Conservation (phyloP, 129 eudicot species). For the Flaveria ramosissima region DNA sequence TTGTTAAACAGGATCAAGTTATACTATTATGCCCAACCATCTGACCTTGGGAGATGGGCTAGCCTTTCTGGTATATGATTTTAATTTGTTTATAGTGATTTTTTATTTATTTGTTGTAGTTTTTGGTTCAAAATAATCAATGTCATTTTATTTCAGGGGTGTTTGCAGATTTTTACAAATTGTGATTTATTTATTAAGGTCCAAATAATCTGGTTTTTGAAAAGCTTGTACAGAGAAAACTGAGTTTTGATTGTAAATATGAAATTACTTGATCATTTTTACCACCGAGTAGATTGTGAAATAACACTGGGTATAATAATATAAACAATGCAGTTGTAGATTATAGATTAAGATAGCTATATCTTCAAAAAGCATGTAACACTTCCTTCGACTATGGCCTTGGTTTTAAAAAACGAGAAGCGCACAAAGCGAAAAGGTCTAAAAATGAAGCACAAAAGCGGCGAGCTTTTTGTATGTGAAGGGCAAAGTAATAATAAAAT, state of each 20-base stretch:
- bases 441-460: too few relatives aligned
- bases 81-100: background rate
- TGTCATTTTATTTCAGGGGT: slow-evolving; percentile 31
- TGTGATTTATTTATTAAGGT: slow-evolving; percentile 20
- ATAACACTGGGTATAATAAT: background rate
- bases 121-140: slow-evolving; percentile 36
- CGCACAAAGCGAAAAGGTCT: too few relatives aligned
- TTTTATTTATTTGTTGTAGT: slow-evolving; percentile 21
- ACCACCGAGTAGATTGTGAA: too few relatives aligned
- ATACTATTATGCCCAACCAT: slow-evolving; percentile 73
- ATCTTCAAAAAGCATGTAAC: background rate
- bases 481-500: too few relatives aligned
- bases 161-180: slow-evolving; percentile 22
- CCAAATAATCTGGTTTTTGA: slow-evolving; percentile 3
- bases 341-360: too few relatives aligned
- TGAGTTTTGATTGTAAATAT: slow-evolving; percentile 2
- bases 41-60: slow-evolving; percentile 89
- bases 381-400: background rate
- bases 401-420: too few relatives aligned
- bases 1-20: slow-evolving; percentile 72
- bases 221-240: slow-evolving; percentile 21
- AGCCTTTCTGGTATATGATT: slow-evolving; percentile 61
- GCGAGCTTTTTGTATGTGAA: too few relatives aligned
- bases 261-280: too few relatives aligned
- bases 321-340: background rate